Conservation (phyloP, 441 rosid genomes). For the Adansonia grandidieri region DNA sequence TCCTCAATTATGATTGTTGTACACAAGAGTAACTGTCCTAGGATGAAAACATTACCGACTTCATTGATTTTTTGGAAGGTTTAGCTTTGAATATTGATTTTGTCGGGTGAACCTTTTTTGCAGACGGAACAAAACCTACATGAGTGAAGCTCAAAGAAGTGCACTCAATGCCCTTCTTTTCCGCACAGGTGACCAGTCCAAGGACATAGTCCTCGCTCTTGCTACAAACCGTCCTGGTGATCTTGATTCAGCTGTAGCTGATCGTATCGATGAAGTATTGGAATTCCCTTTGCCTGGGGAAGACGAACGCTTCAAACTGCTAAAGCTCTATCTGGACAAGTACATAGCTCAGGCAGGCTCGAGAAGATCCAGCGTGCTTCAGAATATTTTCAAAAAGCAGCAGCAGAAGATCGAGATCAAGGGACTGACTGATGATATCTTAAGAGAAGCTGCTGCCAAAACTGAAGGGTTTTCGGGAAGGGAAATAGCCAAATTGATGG, state of each 20-base stretch:
- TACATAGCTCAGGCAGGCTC: constrained; percentile 82
- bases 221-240: constrained; percentile 96
- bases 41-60: not conserved
- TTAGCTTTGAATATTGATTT: not conserved
- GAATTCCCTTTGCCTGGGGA: constrained; percentile 88
- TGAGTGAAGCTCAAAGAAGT: constrained; percentile 99
- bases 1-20: not conserved
- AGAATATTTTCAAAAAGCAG: constrained; percentile 58
- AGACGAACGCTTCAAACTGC: constrained; percentile 81
- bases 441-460: constrained; percentile 80
- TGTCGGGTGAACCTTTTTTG: constrained; percentile 22
- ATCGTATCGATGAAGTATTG: constrained; percentile 83
- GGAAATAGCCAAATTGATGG: constrained; percentile 77
- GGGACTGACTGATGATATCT: constrained; percentile 70
- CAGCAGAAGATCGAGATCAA: constrained; percentile 63
- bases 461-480: constrained; percentile 82
- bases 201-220: constrained; percentile 90
- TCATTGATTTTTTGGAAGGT: not conserved
- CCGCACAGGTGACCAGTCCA: constrained; percentile 93
- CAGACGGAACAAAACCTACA: constrained; percentile 92
- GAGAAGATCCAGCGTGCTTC: constrained; percentile 59
- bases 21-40: not conserved
- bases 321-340: constrained; percentile 81
- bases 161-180: constrained; percentile 93
- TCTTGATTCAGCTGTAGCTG: constrained; percentile 91